phyloP scores from a whole-genome alignment of 192 early-diverging fungal genomes.

The Thoreauomyces humboldtii region DNA sequence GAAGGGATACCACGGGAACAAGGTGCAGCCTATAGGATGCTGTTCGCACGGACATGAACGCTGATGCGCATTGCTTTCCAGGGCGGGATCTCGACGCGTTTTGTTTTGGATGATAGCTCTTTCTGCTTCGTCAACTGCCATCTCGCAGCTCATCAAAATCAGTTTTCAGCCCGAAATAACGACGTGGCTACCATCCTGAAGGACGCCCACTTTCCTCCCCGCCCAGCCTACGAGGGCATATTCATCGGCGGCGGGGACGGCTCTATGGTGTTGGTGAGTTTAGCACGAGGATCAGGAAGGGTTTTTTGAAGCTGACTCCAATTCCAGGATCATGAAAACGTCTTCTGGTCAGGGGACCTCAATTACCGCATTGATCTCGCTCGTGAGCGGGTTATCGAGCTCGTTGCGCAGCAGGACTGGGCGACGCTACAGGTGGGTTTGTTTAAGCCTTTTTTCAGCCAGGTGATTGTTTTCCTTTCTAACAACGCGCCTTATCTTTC shows the following conservation, averaged over 20 bases:
- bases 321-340: constrained; percentile 46
- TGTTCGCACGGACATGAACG: neutral
- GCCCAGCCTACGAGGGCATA: constrained; percentile 24
- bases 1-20: constrained; percentile 86
- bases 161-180: constrained; percentile 69
- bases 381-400: constrained; percentile 65
- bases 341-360: constrained; percentile 75
- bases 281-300: neutral
- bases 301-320: constrained; percentile 14
- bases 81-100: constrained; percentile 74
- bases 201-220: constrained; percentile 48
- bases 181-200: constrained; percentile 70
- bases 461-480: neutral
- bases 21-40: constrained; percentile 55
- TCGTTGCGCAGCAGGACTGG: constrained; percentile 58
- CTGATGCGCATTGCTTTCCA: constrained; percentile 22
- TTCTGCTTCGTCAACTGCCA: constrained; percentile 86
- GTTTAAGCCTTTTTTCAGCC: neutral
- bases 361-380: constrained; percentile 87
- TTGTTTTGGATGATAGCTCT: constrained; percentile 75
- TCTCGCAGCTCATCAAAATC: constrained; percentile 80
- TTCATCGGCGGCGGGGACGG: constrained; percentile 88
- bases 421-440: constrained; percentile 35
- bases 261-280: constrained; percentile 62
- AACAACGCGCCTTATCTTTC: neutral